These are phyloP conservation scores for Chaetomium globosum DNA, from an alignment of 2,329 filamentous ascomycete genomes.

Conservation along the genomic window DNA sequence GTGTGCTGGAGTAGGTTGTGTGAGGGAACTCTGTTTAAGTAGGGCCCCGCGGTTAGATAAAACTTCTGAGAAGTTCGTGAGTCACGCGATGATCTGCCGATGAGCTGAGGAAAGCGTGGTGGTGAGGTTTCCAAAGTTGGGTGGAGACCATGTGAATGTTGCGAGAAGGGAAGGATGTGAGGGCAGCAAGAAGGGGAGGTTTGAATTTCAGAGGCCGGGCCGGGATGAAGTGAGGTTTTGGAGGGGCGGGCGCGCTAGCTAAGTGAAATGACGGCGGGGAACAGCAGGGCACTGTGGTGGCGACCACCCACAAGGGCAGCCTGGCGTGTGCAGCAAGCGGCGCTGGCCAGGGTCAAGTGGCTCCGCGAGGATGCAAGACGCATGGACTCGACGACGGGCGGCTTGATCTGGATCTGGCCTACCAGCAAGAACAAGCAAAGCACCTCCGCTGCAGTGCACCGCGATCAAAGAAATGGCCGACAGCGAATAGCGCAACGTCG, in stretches of 20 bases:
- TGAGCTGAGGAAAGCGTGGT: conserved; percentile 20
- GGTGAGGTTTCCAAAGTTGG: conserved; percentile 24
- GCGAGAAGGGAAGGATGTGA: conserved; percentile 26
- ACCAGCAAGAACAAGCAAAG: conserved; percentile 3
- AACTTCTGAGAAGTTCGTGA: conserved; percentile 11
- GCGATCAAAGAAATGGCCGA: conserved; percentile 15
- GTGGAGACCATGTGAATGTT: conserved; percentile 27
- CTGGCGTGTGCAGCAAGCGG: conserved; percentile 34
- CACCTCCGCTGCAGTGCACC: conserved; percentile 1
- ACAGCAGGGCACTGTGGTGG: conserved; percentile 37
- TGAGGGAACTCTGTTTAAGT: conserved; percentile 11
- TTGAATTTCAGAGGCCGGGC: conserved; percentile 34
- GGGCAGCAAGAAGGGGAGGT: conserved; percentile 25
- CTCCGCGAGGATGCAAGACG: conserved; percentile 31
- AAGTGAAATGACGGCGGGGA: conserved; percentile 39
- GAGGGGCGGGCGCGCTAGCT: conserved; percentile 39
- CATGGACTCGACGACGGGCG: conserved; percentile 30
- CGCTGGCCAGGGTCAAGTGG: conserved; percentile 37
- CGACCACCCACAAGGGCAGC: conserved; percentile 37
- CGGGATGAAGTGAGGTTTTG: conserved; percentile 35
- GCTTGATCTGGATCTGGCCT: conserved; percentile 5
- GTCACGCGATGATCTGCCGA: conserved; percentile 25
- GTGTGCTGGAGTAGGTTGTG: conserved; percentile 19
- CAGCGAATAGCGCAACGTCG: conserved; percentile 1
- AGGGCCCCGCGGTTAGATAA: conserved; percentile 27